These are phyloP conservation scores for Babesia sp. DNA, from an alignment of 169 alveolate species.

Conservation along the genomic window DNA sequence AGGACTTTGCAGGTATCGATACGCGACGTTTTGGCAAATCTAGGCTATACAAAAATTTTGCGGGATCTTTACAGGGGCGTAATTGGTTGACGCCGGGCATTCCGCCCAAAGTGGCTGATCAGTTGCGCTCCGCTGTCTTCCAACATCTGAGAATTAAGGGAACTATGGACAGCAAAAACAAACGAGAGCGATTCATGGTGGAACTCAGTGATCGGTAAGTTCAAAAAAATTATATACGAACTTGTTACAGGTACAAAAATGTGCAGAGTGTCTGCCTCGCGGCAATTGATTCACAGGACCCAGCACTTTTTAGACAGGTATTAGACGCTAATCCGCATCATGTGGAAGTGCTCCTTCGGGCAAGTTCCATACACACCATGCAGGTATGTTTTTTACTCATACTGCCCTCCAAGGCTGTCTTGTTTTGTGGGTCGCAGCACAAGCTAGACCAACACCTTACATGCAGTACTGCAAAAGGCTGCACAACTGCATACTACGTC, in stretches of 20 bases:
- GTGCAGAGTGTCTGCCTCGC: slow-evolving; percentile 25
- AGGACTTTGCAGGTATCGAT: slow-evolving; percentile 1
- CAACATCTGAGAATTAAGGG: slow-evolving; percentile 10
- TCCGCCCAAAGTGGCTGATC: slow-evolving; percentile 12
- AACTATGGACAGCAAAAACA: background rate
- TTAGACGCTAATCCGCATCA: slow-evolving; percentile 35
- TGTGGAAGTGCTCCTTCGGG: slow-evolving; percentile 43
- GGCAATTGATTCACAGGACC: slow-evolving; percentile 49
- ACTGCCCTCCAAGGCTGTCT: too few species aligned
- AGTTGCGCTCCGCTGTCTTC: background rate
- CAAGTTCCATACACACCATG: slow-evolving; percentile 42
- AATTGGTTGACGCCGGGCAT: slow-evolving; percentile 23
- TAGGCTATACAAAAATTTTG: background rate
- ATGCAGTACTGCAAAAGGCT: too few species aligned
- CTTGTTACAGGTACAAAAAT: slow-evolving; percentile 25
- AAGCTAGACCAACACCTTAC: too few species aligned
- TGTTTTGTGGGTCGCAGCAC: too few species aligned
- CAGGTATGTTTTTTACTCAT: slow-evolving; percentile 18
- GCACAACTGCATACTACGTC: too few species aligned
- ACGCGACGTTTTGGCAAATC: background rate
- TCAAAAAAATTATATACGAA: background rate
- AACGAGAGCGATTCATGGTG: slow-evolving; percentile 15
- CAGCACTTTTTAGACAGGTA: slow-evolving; percentile 23
- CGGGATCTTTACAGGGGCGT: slow-evolving; percentile 13
- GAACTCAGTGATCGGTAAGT: slow-evolving; percentile 19